Conservation (phyloP, 305 asterid species). For the Fraxinus dipetala region DNA sequence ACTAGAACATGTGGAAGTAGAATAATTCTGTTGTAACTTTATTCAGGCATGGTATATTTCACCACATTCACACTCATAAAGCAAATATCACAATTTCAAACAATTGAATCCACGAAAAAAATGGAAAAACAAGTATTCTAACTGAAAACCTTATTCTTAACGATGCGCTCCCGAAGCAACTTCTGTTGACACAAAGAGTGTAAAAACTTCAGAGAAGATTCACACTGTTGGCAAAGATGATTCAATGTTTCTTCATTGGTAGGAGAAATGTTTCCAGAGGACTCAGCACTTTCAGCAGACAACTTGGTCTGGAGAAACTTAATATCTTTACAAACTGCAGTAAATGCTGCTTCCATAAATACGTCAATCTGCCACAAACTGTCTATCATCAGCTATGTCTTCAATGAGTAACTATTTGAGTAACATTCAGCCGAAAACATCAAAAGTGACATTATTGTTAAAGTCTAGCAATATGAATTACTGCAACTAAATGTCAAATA, state of each 20-base stretch:
- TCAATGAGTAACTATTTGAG: conserved; percentile 8
- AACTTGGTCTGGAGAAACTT: conserved; percentile 71
- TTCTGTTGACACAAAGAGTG: conserved; percentile 87
- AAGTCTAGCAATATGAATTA: conserved; percentile 16
- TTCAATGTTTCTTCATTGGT: conserved; percentile 61
- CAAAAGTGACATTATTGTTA: neutral
- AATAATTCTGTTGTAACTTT: conserved; percentile 4
- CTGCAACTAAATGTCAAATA: neutral
- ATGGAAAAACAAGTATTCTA: conserved; percentile 14
- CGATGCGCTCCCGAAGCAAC: conserved; percentile 73
- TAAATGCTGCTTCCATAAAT: conserved; percentile 78
- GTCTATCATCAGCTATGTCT: conserved; percentile 29
- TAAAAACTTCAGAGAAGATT: conserved; percentile 86
- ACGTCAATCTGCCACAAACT: conserved; percentile 73
- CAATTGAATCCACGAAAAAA: conserved; percentile 5
- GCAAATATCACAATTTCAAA: conserved; percentile 18
- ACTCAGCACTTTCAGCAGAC: conserved; percentile 53
- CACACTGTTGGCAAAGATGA: conserved; percentile 96
- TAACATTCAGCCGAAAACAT: conserved; percentile 7
- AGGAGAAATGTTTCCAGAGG: conserved; percentile 43
- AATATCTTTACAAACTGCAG: conserved; percentile 72
- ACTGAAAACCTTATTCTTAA: conserved; percentile 76
- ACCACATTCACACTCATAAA: conserved; percentile 19
- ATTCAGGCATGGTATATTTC: conserved; percentile 9
- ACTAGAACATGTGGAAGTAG: conserved; percentile 13